Conservation (phyloP, 768 basidiomycete genomes). For the Austroboletus festivus region DNA sequence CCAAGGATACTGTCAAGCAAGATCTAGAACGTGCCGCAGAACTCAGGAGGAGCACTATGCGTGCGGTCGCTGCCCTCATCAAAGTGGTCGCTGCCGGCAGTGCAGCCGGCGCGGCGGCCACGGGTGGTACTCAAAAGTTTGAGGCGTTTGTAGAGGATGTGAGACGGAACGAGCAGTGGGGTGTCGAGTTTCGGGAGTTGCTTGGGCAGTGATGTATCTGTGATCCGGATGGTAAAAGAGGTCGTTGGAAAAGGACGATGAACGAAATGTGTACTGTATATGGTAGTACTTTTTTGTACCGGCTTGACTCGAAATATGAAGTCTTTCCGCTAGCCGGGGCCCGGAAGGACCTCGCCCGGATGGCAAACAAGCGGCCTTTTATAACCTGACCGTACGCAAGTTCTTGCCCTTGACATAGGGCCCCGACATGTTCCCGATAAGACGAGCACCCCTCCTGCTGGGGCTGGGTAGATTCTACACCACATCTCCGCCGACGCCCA, state of each 20-base stretch:
- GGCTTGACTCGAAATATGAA: no score
- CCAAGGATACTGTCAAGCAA: constrained; percentile 96
- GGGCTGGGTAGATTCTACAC: constrained; percentile 3
- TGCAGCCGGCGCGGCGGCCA: constrained; percentile 36
- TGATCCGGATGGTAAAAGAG: background rate
- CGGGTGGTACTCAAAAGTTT: constrained; percentile 47
- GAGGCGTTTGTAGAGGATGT: constrained; percentile 76
- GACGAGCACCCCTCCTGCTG: constrained; percentile 5
- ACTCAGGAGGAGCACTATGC: constrained; percentile 83
- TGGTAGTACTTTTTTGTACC: no score
- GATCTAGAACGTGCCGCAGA: constrained; percentile 86
- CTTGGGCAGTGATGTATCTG: constrained; percentile 27
- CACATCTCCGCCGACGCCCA: background rate
- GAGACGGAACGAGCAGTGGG: constrained; percentile 65
- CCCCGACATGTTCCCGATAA: constrained; percentile 16
- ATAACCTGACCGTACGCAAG: no score
- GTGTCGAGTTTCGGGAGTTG: constrained; percentile 51
- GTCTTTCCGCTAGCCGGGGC: no score
- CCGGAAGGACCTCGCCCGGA: background rate
- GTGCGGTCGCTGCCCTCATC: constrained; percentile 84
- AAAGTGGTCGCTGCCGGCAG: constrained; percentile 61
- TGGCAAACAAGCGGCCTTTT: no score
- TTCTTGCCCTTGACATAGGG: no score
- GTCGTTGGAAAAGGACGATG: no score
- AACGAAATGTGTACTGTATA: background rate